A percentile compares a stretch with the other conserved stretches of the same genome.
Conservation (phyloP, 306 rosid genomes). For the Alnus rubra region DNA sequence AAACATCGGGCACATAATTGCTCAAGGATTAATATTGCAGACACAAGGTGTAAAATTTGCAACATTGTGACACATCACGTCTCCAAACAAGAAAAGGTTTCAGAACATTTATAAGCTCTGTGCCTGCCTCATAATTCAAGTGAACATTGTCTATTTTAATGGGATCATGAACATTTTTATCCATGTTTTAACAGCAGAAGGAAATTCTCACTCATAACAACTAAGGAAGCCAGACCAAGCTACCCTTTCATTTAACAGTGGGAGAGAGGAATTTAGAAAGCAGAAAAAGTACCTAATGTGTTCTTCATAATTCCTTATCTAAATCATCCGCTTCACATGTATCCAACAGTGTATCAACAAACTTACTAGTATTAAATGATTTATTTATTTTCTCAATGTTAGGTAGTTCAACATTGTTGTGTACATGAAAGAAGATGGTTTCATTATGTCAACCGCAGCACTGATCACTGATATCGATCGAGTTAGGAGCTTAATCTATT, state of each 20-base stretch:
- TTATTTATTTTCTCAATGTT: background rate
- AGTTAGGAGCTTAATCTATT: background rate
- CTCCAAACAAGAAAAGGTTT: background rate
- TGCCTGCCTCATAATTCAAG: background rate
- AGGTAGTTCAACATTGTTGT: background rate
- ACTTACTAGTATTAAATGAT: background rate
- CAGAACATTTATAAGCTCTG: background rate
- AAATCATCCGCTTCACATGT: background rate
- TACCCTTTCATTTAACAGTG: background rate
- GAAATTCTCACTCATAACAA: background rate
- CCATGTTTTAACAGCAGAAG: background rate
- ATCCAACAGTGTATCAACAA: background rate
- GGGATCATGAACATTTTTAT: background rate
- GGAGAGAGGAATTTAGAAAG: background rate
- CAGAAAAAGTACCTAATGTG: background rate
- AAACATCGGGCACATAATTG: background rate
- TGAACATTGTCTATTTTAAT: background rate
- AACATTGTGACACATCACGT: background rate
- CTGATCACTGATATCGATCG: background rate
- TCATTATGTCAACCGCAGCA: background rate
- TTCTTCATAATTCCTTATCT: background rate
- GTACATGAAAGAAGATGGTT: too few species aligned
- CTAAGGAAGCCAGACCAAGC: background rate
- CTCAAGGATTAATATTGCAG: background rate
- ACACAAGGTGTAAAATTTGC: background rate